These are phyloP conservation scores for Beverwykella pulmonaria DNA, from an alignment of 495 filamentous ascomycete species.

Conservation along the genomic window DNA sequence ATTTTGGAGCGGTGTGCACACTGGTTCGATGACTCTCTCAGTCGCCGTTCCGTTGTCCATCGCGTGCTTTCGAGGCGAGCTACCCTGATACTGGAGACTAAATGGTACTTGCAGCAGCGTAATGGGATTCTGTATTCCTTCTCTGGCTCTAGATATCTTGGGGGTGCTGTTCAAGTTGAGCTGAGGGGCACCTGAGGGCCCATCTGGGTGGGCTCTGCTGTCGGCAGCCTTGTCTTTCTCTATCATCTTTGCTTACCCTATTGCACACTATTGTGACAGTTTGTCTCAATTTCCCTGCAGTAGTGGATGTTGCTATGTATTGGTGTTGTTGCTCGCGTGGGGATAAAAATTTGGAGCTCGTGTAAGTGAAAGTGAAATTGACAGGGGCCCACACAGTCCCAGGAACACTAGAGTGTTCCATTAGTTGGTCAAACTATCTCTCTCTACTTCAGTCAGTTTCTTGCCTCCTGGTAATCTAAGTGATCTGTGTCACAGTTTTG, in stretches of 20 bases:
- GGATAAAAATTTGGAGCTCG: neutral
- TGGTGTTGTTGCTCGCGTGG: neutral
- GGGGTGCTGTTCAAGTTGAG: neutral
- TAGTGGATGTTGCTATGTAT: neutral
- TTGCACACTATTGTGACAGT: neutral
- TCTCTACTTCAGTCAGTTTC: no score
- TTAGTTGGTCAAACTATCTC: no score
- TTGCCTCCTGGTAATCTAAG: no score
- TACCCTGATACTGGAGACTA: neutral
- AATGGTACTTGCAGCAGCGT: neutral
- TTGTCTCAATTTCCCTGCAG: neutral
- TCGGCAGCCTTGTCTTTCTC: neutral
- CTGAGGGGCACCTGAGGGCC: neutral
- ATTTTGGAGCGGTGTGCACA: neutral
- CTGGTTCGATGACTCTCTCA: no score
- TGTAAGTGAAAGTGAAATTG: neutral
- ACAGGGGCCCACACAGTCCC: no score
- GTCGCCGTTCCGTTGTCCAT: neutral
- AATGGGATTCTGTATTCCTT: neutral
- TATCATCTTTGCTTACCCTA: neutral
- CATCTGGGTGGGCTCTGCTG: neutral
- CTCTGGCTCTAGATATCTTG: neutral
- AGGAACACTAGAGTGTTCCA: no score
- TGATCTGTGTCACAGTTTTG: no score
- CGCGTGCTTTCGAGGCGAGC: constrained; percentile 3